These are phyloP conservation scores for Trichoderma erinaceum DNA, from an alignment of 495 filamentous ascomycete species.

Conservation along the genomic window DNA sequence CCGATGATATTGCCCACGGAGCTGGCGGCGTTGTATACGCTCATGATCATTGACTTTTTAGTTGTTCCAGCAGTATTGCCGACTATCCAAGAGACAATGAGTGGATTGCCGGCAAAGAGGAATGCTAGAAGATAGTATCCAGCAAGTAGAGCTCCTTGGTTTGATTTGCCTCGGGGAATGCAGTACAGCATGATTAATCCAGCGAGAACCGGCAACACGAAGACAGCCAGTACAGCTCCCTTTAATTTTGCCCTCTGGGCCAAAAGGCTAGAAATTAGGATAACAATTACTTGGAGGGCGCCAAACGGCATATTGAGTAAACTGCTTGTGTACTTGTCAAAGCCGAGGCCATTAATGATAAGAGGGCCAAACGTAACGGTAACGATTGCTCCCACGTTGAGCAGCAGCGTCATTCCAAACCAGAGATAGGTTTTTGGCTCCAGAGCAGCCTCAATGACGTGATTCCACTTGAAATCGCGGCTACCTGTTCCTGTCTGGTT, in stretches of 20 bases:
- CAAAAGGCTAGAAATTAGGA: slow-evolving; percentile 49
- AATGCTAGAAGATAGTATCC: slow-evolving; percentile 60
- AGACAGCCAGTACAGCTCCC: slow-evolving; percentile 38
- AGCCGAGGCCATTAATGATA: slow-evolving; percentile 55
- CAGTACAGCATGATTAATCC: slow-evolving; percentile 53
- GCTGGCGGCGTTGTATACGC: slow-evolving; percentile 55
- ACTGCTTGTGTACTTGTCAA: slow-evolving; percentile 51
- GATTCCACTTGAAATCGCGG: slow-evolving; percentile 43
- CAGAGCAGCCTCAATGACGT: slow-evolving; percentile 35
- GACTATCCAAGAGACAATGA: slow-evolving; percentile 44
- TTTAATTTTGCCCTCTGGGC: slow-evolving; percentile 48
- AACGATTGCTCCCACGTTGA: slow-evolving; percentile 57
- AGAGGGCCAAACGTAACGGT: slow-evolving; percentile 56
- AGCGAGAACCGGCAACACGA: slow-evolving; percentile 51
- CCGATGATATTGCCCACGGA: slow-evolving; percentile 63
- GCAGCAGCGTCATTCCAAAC: slow-evolving; percentile 47
- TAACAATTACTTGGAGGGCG: slow-evolving; percentile 48
- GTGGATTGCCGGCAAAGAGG: slow-evolving; percentile 48
- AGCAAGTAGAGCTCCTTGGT: slow-evolving; percentile 42
- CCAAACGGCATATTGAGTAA: slow-evolving; percentile 62
- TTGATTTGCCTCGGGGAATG: slow-evolving; percentile 35
- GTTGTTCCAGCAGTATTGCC: slow-evolving; percentile 66
- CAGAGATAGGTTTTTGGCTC: slow-evolving; percentile 47
- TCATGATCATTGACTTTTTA: slow-evolving; percentile 56
- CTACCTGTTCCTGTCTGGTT: slow-evolving; percentile 56